Conservation (phyloP, 306 rosid species). For the Carpinus fangiana region DNA sequence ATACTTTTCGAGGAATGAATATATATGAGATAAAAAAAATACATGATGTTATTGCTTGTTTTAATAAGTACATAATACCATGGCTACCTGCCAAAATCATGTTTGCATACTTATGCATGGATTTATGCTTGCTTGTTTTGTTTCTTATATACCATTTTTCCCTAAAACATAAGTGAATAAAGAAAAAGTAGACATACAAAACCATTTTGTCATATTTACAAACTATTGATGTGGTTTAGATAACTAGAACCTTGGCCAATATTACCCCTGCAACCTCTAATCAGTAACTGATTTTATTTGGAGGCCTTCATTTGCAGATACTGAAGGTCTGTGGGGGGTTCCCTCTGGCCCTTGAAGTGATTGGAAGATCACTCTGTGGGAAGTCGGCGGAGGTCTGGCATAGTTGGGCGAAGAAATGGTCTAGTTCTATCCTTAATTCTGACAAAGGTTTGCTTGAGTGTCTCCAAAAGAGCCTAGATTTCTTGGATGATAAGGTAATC, state of each 20-base stretch:
- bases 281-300: neutral
- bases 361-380: slow-evolving; percentile 29
- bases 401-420: slow-evolving; percentile 10
- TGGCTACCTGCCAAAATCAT: neutral
- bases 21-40: neutral
- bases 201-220: neutral
- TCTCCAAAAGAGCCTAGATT: slow-evolving; percentile 40
- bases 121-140: neutral
- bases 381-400: slow-evolving; percentile 20
- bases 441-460: slow-evolving; percentile 13
- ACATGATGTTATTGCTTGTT: neutral
- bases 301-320: slow-evolving; percentile 22
- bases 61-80: neutral
- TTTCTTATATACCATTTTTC: neutral
- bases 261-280: neutral
- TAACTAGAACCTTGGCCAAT: neutral
- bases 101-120: neutral
- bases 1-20: neutral
- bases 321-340: slow-evolving; percentile 27
- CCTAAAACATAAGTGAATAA: neutral
- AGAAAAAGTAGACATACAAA: neutral
- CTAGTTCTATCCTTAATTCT: slow-evolving; percentile 18
- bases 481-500: neutral
- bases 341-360: slow-evolving; percentile 34
- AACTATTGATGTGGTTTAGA: neutral